Evolutionary conservation across 1,284 basidiomycete genomes (phyloP).

Genomic region (Inonotus hispidus): DNA sequence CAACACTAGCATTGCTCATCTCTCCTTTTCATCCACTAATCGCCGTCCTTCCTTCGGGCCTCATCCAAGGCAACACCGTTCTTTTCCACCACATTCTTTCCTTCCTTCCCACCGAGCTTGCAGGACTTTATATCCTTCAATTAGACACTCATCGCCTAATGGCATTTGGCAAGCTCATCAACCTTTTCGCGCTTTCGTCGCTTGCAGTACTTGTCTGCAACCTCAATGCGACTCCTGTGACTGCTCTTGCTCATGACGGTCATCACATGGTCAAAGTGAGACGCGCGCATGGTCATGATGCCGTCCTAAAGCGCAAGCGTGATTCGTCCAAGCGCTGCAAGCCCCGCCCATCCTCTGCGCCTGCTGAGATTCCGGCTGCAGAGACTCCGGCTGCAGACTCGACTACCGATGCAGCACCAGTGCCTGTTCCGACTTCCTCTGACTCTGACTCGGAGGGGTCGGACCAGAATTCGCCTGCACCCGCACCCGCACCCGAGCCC

Average conservation of each 20-base stretch:
- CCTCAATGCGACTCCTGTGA: conserved; percentile 40
- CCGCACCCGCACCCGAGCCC: not conserved
- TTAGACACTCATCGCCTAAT: conserved; percentile 31
- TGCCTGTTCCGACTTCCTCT: conserved; percentile 1
- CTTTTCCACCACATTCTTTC: conserved; percentile 26
- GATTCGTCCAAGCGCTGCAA: conserved; percentile 45
- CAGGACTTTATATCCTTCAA: not conserved
- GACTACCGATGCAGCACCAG: not conserved
- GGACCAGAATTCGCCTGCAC: conserved; percentile 6
- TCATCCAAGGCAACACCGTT: conserved; percentile 26
- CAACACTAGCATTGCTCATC: not conserved
- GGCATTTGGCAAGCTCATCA: conserved; percentile 47
- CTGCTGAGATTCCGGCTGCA: conserved; percentile 14
- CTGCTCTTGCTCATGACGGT: conserved; percentile 45
- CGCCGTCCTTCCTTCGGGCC: conserved; percentile 19
- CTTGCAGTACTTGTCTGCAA: conserved; percentile 51
- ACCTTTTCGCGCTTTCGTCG: conserved; percentile 51
- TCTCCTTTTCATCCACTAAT: conserved; percentile 16
- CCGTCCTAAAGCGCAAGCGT: conserved; percentile 46
- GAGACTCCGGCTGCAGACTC: conserved; percentile 2
- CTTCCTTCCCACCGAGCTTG: not conserved
- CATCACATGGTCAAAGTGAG: conserved; percentile 30
- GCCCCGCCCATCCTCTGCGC: conserved; percentile 28
- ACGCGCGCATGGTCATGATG: conserved; percentile 38
- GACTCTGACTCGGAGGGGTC: conserved; percentile 12